A percentile compares a stretch with the other conserved stretches of the same genome.
Conservation (phyloP, 2,329 filamentous ascomycete species). For the Epichloe baconii region DNA sequence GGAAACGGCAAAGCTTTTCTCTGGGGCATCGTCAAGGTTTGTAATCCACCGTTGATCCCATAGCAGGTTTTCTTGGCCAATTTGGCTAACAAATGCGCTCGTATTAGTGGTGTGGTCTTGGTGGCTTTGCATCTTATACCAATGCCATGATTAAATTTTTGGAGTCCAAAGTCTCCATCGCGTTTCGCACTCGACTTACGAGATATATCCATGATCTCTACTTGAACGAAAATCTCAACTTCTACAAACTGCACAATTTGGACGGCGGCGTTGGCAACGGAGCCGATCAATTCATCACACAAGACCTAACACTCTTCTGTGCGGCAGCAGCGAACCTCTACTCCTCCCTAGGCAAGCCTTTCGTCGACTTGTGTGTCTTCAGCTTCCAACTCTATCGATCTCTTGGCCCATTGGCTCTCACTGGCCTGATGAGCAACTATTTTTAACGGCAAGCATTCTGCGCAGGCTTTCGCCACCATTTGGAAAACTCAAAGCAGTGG, state of each 20-base stretch:
- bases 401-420: constrained; percentile 74
- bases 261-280: constrained; percentile 87
- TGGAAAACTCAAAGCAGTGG: constrained; percentile 90
- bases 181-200: constrained; percentile 87
- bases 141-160: constrained; percentile 99
- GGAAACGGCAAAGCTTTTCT: constrained; percentile 82
- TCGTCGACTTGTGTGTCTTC: constrained; percentile 95
- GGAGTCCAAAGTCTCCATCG: constrained; percentile 95
- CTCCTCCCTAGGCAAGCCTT: constrained; percentile 91
- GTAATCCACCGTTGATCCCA: constrained; percentile 5
- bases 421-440: constrained; percentile 81
- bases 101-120: constrained; percentile 73
- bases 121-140: constrained; percentile 87
- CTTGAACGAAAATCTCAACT: constrained; percentile 86
- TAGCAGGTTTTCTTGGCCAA: no score
- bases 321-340: constrained; percentile 84
- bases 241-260: constrained; percentile 87
- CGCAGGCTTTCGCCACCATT: constrained; percentile 86
- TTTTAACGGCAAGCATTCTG: constrained; percentile 80
- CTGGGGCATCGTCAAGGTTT: constrained; percentile 70
- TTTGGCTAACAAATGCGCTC: background rate
- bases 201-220: constrained; percentile 97
- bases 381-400: constrained; percentile 95
- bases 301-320: constrained; percentile 92
- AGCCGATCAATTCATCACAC: constrained; percentile 94